Percentiles rank a stretch among this genome's conserved stretches.
These are phyloP conservation scores for Aquilaria yunnanensis DNA, from an alignment of 345 rosid species.

Conservation along the genomic window DNA sequence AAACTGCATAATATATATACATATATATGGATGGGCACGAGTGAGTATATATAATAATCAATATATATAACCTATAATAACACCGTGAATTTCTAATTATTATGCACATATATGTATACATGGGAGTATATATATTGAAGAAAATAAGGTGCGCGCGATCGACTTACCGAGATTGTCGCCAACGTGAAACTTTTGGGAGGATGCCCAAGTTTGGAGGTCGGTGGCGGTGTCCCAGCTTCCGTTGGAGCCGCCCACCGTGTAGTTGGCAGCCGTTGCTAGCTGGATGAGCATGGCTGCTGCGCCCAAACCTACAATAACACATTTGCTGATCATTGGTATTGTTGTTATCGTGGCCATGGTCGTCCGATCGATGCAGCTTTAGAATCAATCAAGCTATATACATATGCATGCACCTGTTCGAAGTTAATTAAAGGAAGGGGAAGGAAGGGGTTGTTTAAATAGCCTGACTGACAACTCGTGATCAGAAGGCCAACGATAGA, in stretches of 20 bases:
- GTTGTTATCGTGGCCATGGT: background rate
- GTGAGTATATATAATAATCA: background rate
- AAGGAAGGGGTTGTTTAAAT: no score
- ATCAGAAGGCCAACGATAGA: no score
- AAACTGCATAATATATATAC: conserved; percentile 28
- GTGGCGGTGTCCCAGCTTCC: conserved; percentile 60
- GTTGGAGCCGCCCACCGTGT: conserved; percentile 55
- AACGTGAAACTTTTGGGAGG: conserved; percentile 38
- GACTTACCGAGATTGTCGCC: conserved; percentile 73
- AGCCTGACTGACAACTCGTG: no score
- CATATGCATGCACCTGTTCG: no score
- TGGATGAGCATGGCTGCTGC: conserved; percentile 31
- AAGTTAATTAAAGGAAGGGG: no score
- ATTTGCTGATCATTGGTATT: conserved; percentile 2
- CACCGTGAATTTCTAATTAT: background rate
- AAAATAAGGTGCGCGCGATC: background rate
- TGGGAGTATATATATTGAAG: background rate
- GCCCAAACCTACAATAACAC: conserved; percentile 16
- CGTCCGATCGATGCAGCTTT: no score
- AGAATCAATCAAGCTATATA: no score
- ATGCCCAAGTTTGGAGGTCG: conserved; percentile 46
- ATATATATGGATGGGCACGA: background rate
- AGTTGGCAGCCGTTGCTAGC: conserved; percentile 43
- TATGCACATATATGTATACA: background rate
- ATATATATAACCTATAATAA: background rate